Conservation (phyloP, 2,329 filamentous ascomycete genomes). For the Ophiostoma novo-ulmi region DNA sequence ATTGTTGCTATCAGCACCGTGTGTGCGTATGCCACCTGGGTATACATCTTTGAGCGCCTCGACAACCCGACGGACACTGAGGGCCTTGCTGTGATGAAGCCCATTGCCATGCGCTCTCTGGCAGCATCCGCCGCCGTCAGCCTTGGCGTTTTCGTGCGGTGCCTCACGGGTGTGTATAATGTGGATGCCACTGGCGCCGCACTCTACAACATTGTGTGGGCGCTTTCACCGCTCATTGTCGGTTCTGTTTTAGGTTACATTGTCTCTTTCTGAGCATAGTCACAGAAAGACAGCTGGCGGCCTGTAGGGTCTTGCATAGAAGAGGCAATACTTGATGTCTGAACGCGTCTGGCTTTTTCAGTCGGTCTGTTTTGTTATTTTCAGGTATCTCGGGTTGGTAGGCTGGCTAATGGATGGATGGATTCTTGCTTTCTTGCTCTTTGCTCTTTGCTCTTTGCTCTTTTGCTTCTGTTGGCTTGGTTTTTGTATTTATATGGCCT, state of each 20-base stretch:
- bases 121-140: constrained; percentile 54
- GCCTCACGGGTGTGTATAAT: constrained; percentile 61
- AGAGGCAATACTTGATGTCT: too few relatives aligned
- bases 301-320: not conserved
- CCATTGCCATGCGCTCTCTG: constrained; percentile 59
- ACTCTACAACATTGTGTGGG: constrained; percentile 72
- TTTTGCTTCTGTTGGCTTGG: not conserved
- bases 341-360: too few relatives aligned
- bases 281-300: not conserved
- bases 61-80: not conserved
- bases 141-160: constrained; percentile 58
- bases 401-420: not conserved
- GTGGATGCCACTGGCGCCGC: constrained; percentile 65
- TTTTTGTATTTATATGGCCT: not conserved
- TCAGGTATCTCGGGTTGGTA: too few relatives aligned
- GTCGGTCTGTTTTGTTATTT: too few relatives aligned
- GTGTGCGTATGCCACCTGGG: constrained; percentile 47
- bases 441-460: not conserved
- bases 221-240: constrained; percentile 55
- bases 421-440: not conserved
- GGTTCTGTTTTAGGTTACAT: constrained; percentile 50
- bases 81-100: not conserved
- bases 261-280: not conserved
- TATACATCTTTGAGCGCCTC: constrained; percentile 61
- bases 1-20: constrained; percentile 1